phyloP scores from a whole-genome alignment of 768 basidiomycete species.

The Serendipita sp. region DNA sequence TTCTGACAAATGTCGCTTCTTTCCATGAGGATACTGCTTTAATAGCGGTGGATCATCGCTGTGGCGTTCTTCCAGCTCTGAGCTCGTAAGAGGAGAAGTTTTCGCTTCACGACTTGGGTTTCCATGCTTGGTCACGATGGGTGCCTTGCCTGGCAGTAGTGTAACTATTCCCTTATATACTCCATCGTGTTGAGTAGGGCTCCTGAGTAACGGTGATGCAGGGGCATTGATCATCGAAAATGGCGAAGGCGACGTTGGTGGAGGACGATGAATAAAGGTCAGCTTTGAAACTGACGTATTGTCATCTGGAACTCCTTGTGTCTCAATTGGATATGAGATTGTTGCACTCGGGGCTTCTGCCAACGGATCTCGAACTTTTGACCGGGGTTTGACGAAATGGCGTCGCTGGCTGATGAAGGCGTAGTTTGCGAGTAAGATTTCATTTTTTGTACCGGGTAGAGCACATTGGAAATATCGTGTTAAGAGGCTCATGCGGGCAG shows the following conservation, averaged over 20 bases:
- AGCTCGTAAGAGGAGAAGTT: not conserved
- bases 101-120: not conserved
- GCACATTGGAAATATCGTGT: not conserved
- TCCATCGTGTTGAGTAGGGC: constrained; percentile 15
- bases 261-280: constrained; percentile 76
- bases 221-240: constrained; percentile 54
- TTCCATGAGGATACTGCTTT: constrained; percentile 6
- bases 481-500: not conserved
- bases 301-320: not conserved
- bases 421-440: not conserved
- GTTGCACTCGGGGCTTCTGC: not conserved
- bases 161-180: not conserved
- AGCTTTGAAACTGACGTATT: constrained; percentile 18
- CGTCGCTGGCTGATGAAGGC: not conserved
- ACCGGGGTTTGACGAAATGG: constrained; percentile 4
- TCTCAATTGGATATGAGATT: not conserved
- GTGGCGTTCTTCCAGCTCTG: not conserved
- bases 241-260: constrained; percentile 60
- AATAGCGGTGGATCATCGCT: not conserved
- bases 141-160: not conserved
- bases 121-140: not conserved
- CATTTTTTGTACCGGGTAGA: not conserved
- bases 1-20: constrained; percentile 29
- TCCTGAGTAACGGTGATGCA: constrained; percentile 50
- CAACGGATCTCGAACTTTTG: not conserved